Evolutionary conservation across 139 green algal species (phyloP), one percentile per base, ranked within the genome.

Genomic region (Asterochloris sp.): DNA sequence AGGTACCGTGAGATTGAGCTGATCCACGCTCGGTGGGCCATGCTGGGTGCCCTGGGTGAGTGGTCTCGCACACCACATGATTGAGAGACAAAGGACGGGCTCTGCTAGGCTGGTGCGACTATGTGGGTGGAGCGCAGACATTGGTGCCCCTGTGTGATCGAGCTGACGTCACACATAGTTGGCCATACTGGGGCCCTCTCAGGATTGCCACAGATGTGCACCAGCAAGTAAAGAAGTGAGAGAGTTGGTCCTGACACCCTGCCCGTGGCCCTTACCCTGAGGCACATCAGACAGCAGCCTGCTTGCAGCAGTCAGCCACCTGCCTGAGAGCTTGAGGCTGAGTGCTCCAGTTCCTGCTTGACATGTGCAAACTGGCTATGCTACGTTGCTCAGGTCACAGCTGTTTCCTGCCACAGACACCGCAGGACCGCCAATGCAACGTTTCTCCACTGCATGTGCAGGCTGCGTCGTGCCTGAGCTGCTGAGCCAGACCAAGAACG

Each of bases 21-120:
- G 78, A 96, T 96, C 88, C 92, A 96, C 84, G 92, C 92, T 68
- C 82, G 90, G 69, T 94, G 90, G 90, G 92, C 92, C 86, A 97
- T 98, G 94, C 92, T 98, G n/a, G 96, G 96, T 67, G 91, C 96
- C 24, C 91, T 98, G 75, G 96, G 83, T 87, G 69, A 61, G 66
- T 14, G 19, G 0, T 74, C 24, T 26, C 15, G 24, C 24, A 28
- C 12, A 23, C 10, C 12, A 23, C 64, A 62, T 54, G 16, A 63
- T 15, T 54, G 28, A 24, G 24, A 13, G n/a, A 74, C 68, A 74
- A n/a, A 63, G 38, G 0, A 62, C 14, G 15, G 16, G 61, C 13
- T 60, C 27, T 54, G 62, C 16, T 62, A 11, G 28, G 64, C 29
- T 17, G 28, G 21, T 77, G 10, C 2, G 10, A 79, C 12, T 21